A percentile compares a stretch with the other conserved stretches of the same genome.
phyloP scores from a whole-genome alignment of 768 basidiomycete species.

The Neoboletus brunneissimus region DNA sequence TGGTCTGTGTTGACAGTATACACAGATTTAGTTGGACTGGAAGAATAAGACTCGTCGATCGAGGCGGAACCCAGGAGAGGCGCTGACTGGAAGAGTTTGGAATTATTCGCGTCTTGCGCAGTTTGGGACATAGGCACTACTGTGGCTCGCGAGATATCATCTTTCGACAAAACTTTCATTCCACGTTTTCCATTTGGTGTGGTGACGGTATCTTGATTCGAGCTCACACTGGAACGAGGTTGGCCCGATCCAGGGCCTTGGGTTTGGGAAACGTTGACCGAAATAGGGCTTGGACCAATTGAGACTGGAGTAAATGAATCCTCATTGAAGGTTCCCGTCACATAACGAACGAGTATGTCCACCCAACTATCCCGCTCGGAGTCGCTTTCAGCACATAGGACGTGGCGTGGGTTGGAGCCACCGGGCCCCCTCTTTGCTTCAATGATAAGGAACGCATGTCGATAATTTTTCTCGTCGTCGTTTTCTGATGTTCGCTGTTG shows the following conservation, averaged over 20 bases:
- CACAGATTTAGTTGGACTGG: constrained; percentile 56
- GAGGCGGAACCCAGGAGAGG: constrained; percentile 26
- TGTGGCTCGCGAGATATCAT: constrained; percentile 55
- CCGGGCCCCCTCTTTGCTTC: constrained; percentile 76
- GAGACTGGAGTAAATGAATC: constrained; percentile 49
- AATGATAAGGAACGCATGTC: constrained; percentile 96
- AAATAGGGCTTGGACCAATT: constrained; percentile 32
- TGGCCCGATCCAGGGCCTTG: constrained; percentile 35
- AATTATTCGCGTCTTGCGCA: constrained; percentile 50
- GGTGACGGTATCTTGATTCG: constrained; percentile 30
- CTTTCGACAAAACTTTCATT: constrained; percentile 49
- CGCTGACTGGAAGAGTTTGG: constrained; percentile 57
- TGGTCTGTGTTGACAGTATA: constrained; percentile 41
- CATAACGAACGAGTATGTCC: constrained; percentile 86
- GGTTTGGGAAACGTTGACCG: constrained; percentile 23
- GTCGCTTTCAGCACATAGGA: constrained; percentile 96
- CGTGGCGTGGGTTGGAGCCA: constrained; percentile 75
- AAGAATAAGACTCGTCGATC: constrained; percentile 33
- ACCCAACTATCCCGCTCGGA: constrained; percentile 93
- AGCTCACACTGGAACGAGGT: constrained; percentile 58
- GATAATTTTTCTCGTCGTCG: constrained; percentile 90
- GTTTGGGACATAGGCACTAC: constrained; percentile 58
- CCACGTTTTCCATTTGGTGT: constrained; percentile 33
- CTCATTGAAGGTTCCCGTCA: constrained; percentile 76
- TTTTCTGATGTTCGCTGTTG: constrained; percentile 67